Conservation (phyloP, 73 alveolate genomes). For the Paramecium primaurelia region DNA sequence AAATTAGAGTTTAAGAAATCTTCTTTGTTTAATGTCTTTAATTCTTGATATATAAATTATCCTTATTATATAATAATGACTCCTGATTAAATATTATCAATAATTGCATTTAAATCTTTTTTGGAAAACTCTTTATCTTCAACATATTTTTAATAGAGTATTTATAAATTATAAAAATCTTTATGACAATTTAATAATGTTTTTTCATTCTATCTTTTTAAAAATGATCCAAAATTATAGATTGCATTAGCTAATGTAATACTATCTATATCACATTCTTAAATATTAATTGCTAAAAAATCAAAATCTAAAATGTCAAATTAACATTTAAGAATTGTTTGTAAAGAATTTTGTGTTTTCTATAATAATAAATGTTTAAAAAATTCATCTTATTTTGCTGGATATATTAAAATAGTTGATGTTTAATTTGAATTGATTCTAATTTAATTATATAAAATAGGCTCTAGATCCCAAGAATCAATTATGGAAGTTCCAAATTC, state of each 20-base stretch:
- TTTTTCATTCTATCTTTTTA: conserved; percentile 12
- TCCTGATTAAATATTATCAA: conserved; percentile 11
- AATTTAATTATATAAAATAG: background rate
- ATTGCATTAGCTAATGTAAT: background rate
- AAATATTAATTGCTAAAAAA: background rate
- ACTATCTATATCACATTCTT: background rate
- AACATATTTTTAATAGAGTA: background rate
- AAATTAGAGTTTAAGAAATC: background rate
- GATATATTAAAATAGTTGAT: background rate
- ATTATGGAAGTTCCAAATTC: background rate
- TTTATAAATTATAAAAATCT: background rate
- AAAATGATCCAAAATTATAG: background rate
- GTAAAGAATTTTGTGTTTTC: background rate
- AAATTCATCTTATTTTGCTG: conserved; percentile 12
- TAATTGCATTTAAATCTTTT: background rate
- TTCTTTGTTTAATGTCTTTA: background rate
- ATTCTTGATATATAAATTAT: background rate
- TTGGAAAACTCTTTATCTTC: conserved; percentile 12
- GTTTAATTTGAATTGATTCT: conserved; percentile 11
- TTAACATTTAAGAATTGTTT: background rate
- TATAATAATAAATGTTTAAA: background rate
- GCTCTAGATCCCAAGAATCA: background rate
- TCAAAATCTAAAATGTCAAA: background rate
- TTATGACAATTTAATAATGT: background rate
- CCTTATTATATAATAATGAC: background rate